phyloP scores from a whole-genome alignment of 2,329 filamentous ascomycete species.

The Ophiostoma quercus region DNA sequence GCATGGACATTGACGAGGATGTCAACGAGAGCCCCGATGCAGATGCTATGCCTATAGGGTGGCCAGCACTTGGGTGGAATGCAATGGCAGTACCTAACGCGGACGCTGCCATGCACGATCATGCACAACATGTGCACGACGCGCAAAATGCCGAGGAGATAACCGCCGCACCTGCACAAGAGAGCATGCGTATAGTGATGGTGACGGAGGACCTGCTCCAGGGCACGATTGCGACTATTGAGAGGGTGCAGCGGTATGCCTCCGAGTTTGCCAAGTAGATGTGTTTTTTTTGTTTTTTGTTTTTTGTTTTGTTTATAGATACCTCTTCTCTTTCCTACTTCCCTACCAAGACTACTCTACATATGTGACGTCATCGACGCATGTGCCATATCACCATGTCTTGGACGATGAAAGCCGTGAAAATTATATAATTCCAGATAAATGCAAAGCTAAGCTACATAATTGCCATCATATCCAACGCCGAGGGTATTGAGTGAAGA shows the following conservation, averaged over 20 bases:
- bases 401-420: neutral
- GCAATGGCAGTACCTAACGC: neutral
- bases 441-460: neutral
- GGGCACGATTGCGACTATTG: constrained; percentile 1
- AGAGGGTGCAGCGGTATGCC: neutral
- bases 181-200: constrained; percentile 19
- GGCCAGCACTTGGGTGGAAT: neutral
- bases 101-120: neutral
- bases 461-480: constrained; percentile 14
- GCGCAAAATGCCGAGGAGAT: neutral
- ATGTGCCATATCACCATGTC: neutral
- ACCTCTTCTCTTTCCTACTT: neutral
- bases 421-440: neutral
- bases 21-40: neutral
- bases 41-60: neutral
- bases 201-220: constrained; percentile 17
- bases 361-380: neutral
- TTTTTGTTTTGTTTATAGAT: neutral
- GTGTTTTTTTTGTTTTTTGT: neutral
- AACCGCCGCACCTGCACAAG: neutral
- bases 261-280: neutral
- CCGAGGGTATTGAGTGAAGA: constrained; percentile 27
- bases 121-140: no score
- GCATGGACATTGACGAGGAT: neutral
- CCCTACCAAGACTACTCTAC: neutral